These are phyloP conservation scores for Nemania sp. DNA, from an alignment of 2,329 filamentous ascomycete genomes.

Conservation along the genomic window DNA sequence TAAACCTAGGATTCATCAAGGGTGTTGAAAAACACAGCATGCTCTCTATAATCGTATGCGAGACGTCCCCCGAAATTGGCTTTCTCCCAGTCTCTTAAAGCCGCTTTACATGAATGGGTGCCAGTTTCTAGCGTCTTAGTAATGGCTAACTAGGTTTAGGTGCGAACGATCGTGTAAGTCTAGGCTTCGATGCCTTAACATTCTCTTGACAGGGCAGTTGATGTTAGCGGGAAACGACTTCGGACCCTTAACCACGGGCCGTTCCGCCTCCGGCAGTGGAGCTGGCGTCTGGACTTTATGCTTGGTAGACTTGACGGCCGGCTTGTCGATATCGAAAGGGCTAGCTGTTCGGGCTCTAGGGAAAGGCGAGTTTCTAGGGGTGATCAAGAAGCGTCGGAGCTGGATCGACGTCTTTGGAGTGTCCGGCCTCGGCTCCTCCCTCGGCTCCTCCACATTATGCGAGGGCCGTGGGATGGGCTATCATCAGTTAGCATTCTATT, in stretches of 20 bases:
- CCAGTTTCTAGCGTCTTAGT: not conserved
- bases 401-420: constrained; percentile 33
- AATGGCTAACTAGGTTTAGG: not conserved
- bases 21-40: no score
- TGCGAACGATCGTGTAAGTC: not conserved
- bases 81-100: constrained; percentile 9
- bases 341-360: constrained; percentile 24
- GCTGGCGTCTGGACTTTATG: constrained; percentile 9
- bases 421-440: constrained; percentile 22
- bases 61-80: not conserved
- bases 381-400: constrained; percentile 20
- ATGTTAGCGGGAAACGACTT: constrained; percentile 3
- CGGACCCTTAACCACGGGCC: not conserved
- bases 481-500: constrained; percentile 19
- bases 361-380: constrained; percentile 24
- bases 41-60: not conserved
- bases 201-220: not conserved
- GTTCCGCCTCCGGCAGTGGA: constrained; percentile 1
- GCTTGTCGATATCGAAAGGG: constrained; percentile 21
- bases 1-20: not conserved
- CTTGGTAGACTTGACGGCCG: constrained; percentile 5
- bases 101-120: not conserved
- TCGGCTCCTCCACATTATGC: constrained; percentile 19
- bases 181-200: not conserved
- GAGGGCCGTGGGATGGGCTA: constrained; percentile 19